Evolutionary conservation across 1,284 basidiomycete species (phyloP).

Genomic region (Albatrellus sp.): DNA sequence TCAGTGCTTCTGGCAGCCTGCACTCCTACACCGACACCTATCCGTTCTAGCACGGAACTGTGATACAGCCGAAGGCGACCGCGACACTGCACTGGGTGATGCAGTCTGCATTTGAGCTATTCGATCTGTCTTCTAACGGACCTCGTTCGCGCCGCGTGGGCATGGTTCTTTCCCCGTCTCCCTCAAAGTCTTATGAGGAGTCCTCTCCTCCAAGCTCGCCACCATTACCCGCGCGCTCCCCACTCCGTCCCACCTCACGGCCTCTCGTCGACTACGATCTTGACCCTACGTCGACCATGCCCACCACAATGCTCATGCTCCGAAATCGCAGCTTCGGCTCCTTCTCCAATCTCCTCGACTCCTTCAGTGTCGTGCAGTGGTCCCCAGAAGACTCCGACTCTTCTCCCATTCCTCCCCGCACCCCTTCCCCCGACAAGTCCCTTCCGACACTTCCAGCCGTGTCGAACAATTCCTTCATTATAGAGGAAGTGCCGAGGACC

Average conservation of each 20-base stretch:
- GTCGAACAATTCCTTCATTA: constrained; percentile 8
- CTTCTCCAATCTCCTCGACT: constrained; percentile 18
- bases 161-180: constrained; percentile 10
- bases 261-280: constrained; percentile 12
- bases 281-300: neutral
- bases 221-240: constrained; percentile 14
- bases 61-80: neutral
- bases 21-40: neutral
- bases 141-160: constrained; percentile 25
- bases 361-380: neutral
- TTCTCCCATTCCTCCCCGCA: constrained; percentile 2
- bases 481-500: constrained; percentile 8
- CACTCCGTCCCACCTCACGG: constrained; percentile 21
- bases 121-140: constrained; percentile 10
- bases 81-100: constrained; percentile 2
- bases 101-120: constrained; percentile 1
- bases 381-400: neutral
- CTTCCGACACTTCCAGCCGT: constrained; percentile 19
- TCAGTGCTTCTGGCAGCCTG: neutral
- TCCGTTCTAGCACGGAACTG: neutral
- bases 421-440: constrained; percentile 20
- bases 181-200: constrained; percentile 14
- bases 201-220: constrained; percentile 14
- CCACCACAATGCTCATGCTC: constrained; percentile 14
- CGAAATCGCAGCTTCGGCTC: constrained; percentile 20